Evolutionary conservation across 768 basidiomycete species (phyloP).

Genomic region (Lyophyllum shimeji): DNA sequence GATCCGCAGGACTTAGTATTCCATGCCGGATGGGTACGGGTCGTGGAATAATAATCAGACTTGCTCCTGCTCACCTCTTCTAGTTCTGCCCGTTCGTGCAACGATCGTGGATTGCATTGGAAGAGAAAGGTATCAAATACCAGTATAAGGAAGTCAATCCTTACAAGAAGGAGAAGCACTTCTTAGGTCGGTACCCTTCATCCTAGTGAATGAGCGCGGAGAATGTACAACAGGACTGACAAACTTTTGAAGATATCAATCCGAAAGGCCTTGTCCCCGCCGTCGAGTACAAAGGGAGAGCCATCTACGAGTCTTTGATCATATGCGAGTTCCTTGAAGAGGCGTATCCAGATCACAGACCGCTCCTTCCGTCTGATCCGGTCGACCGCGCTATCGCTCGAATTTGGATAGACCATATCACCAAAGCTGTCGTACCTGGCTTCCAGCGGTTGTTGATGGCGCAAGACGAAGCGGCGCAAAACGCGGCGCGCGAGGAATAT

Average conservation of each 20-base stretch:
- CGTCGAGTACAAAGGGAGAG: slow-evolving; percentile 49
- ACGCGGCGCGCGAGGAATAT: slow-evolving; percentile 26
- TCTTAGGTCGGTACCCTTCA: slow-evolving; percentile 38
- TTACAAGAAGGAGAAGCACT: slow-evolving; percentile 64
- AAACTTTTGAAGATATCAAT: slow-evolving; percentile 45
- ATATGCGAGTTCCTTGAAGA: slow-evolving; percentile 71
- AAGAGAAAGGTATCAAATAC: slow-evolving; percentile 66
- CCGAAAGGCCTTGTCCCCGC: slow-evolving; percentile 71
- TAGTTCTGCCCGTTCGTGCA: slow-evolving; percentile 63
- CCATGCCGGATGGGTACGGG: slow-evolving; percentile 59
- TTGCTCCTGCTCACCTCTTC: slow-evolving; percentile 5
- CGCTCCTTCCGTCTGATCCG: slow-evolving; percentile 55
- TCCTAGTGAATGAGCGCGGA: neutral
- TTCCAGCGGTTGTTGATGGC: slow-evolving; percentile 49
- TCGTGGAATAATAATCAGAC: neutral
- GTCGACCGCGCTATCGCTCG: slow-evolving; percentile 49
- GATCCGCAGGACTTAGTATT: slow-evolving; percentile 55
- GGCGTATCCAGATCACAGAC: slow-evolving; percentile 43
- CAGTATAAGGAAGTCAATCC: slow-evolving; percentile 69
- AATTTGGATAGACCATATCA: slow-evolving; percentile 57
- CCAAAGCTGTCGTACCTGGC: slow-evolving; percentile 51
- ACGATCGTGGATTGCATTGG: slow-evolving; percentile 64
- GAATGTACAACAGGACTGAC: slow-evolving; percentile 3
- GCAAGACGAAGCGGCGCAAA: slow-evolving; percentile 31
- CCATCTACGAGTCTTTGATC: slow-evolving; percentile 65